Percentiles rank a stretch among this genome's conserved stretches.
Conservation (phyloP, 805 yeast species). For the Candida andamanensis region DNA sequence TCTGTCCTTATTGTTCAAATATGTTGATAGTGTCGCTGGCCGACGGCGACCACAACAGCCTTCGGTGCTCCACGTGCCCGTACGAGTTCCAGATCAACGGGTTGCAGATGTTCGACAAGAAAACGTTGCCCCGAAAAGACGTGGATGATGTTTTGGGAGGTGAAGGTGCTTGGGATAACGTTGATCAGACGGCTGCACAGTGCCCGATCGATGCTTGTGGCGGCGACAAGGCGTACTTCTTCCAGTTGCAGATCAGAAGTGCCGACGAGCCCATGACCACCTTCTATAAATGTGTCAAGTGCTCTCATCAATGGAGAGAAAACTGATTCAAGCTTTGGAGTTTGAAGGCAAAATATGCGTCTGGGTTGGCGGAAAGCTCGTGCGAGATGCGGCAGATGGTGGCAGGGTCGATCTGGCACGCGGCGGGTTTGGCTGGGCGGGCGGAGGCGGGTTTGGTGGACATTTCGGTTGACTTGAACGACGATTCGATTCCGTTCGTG, state of each 20-base stretch:
- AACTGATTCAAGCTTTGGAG: conserved; percentile 39
- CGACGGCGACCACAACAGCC: conserved; percentile 49
- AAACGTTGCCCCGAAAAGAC: conserved; percentile 75
- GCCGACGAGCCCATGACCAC: conserved; percentile 99
- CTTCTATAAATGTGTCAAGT: conserved; percentile 88
- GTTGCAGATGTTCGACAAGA: conserved; percentile 79
- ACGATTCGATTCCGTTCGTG: conserved; percentile 4
- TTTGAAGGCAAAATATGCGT: conserved; percentile 3
- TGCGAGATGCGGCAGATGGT: conserved; percentile 4
- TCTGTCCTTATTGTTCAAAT: conserved; percentile 92
- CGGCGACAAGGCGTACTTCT: conserved; percentile 87
- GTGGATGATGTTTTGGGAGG: conserved; percentile 97
- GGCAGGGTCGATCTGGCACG: conserved; percentile 5
- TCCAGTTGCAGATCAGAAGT: conserved; percentile 92
- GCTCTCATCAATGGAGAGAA: conserved; percentile 96
- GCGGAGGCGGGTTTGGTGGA: conserved; percentile 2
- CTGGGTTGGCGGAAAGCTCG: conserved; percentile 5
- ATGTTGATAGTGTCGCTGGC: conserved; percentile 64
- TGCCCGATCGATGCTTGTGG: conserved; percentile 89
- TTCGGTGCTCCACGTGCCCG: conserved; percentile 92
- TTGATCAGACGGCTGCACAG: conserved; percentile 89
- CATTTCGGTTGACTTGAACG: conserved; percentile 6
- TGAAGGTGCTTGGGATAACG: conserved; percentile 98
- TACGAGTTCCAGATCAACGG: conserved; percentile 88
- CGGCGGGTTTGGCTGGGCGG: too few relatives aligned